Conservation (phyloP, 164 flowering plant species). For the Stephania cephalantha region DNA sequence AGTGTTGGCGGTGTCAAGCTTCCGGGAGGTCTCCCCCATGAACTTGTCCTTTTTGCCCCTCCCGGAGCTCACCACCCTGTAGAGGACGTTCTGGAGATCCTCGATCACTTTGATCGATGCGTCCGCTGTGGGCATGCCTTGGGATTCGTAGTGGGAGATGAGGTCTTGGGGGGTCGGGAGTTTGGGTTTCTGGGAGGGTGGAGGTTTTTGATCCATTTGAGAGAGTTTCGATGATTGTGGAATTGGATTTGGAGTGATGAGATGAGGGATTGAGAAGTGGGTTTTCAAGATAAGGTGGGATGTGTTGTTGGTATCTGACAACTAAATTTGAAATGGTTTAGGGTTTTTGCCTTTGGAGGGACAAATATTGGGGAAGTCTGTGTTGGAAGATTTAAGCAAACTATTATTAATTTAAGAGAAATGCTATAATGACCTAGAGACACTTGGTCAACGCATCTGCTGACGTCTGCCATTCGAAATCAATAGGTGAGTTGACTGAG, state of each 20-base stretch:
- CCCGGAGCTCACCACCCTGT: conserved; percentile 31
- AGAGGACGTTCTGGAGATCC: conserved; percentile 56
- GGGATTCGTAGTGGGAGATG: conserved; percentile 56
- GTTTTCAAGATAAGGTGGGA: not conserved
- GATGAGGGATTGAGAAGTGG: conserved; percentile 11
- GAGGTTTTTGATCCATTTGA: not conserved
- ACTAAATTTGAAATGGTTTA: not conserved
- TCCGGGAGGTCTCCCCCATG: conserved; percentile 34
- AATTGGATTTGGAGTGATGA: not conserved
- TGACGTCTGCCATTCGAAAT: too few species aligned
- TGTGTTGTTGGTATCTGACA: not conserved
- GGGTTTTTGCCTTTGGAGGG: not conserved
- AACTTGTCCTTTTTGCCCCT: conserved; percentile 32
- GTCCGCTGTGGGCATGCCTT: conserved; percentile 52
- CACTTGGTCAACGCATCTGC: too few species aligned
- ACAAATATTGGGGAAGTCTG: too few species aligned
- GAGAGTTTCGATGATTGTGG: not conserved
- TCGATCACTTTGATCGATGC: conserved; percentile 70
- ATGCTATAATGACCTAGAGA: too few species aligned
- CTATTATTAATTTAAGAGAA: too few species aligned
- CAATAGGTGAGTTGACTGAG: too few species aligned
- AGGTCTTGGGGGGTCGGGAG: conserved; percentile 59
- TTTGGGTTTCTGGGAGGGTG: conserved; percentile 21
- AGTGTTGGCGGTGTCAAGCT: conserved; percentile 45
- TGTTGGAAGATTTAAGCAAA: too few species aligned